Base-by-base conservation (phyloP, 2,329 filamentous ascomycete genomes). In the Pseudocercospora eumusae region DNA sequence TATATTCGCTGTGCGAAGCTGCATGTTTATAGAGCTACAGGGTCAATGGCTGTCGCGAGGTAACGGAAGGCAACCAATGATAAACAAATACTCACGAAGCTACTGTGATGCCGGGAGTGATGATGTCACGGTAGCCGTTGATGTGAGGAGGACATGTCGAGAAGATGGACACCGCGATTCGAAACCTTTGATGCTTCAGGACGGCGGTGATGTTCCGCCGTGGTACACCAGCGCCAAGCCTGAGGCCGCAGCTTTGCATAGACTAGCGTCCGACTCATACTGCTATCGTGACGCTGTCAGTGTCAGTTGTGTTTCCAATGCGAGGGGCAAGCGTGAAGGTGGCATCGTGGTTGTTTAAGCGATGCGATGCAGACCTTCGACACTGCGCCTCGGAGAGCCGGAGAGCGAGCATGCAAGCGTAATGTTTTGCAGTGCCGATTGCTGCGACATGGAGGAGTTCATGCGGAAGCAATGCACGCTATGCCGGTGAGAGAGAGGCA, bases 201-300 rank as follows among this genome's bases (percentile, higher is more conserved):
- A 45, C 18, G 44, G 42, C 23, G 10, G 21, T 45, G 42, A 21
- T 20, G 42, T 47, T 23, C 44, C 18, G 20, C 13, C 44, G 11
- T 15, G 25, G 21, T 27, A 25, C 15, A 31, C 44, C 15, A 47
- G 23, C 44, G 18, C 44, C 44, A 47, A 47, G 44, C 44, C 20
- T 20, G 44, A 47, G 44, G 44, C 44, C 44, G 44, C 44, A 20
- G 13, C 18, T 20, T n/a, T 45, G 42, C 42, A 45, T 20, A 45
- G 18, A 55, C 20, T 15, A n/a, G 56, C 23, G 11, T 58, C 47
- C 42, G 56, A 58, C 56, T 58, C 56, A 58, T 47, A 55, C 27
- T 33, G 52, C 52, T 36, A 20, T 55, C 52, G n/a, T n/a, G n/a
- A n/a, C n/a, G n/a, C n/a, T n/a, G n/a, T n/a, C n/a, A n/a, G 21